phyloP scores from a whole-genome alignment of 1,139 yeast genomes.

The Candida sp. region DNA sequence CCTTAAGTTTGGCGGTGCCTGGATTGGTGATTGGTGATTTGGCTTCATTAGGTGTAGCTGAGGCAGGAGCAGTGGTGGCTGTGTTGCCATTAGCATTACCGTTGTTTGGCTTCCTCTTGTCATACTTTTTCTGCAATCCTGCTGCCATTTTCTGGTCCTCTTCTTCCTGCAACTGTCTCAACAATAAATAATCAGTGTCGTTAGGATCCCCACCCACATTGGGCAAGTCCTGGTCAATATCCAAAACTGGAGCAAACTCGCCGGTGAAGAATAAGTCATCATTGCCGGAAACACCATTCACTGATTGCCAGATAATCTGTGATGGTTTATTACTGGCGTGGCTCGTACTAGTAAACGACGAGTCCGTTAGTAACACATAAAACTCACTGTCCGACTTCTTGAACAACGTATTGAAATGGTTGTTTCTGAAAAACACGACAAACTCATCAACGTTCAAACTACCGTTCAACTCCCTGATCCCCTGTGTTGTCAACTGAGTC shows the following conservation, averaged over 20 bases:
- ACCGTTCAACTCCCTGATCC: slow-evolving; percentile 52
- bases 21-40: slow-evolving; percentile 1
- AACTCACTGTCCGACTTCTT: slow-evolving; percentile 55
- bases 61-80: not conserved
- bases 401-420: slow-evolving; percentile 78
- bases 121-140: slow-evolving; percentile 38
- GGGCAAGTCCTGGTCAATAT: slow-evolving; percentile 18
- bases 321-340: slow-evolving; percentile 29
- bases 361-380: slow-evolving; percentile 72
- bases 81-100: not conserved
- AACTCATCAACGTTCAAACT: slow-evolving; percentile 44
- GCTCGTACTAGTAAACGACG: slow-evolving; percentile 49
- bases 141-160: slow-evolving; percentile 64
- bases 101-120: slow-evolving; percentile 12
- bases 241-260: slow-evolving; percentile 49
- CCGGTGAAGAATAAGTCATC: slow-evolving; percentile 72
- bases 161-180: slow-evolving; percentile 60
- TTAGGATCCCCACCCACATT: slow-evolving; percentile 18
- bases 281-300: slow-evolving; percentile 66
- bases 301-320: slow-evolving; percentile 76
- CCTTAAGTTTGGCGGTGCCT: not conserved
- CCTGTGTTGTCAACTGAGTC: slow-evolving; percentile 74
- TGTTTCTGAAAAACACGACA: slow-evolving; percentile 79
- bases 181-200: slow-evolving; percentile 43
- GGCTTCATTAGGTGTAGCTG: not conserved